Evolutionary conservation across 2,329 filamentous ascomycete genomes (phyloP).

Genomic region (Trichoderma harzianum): DNA sequence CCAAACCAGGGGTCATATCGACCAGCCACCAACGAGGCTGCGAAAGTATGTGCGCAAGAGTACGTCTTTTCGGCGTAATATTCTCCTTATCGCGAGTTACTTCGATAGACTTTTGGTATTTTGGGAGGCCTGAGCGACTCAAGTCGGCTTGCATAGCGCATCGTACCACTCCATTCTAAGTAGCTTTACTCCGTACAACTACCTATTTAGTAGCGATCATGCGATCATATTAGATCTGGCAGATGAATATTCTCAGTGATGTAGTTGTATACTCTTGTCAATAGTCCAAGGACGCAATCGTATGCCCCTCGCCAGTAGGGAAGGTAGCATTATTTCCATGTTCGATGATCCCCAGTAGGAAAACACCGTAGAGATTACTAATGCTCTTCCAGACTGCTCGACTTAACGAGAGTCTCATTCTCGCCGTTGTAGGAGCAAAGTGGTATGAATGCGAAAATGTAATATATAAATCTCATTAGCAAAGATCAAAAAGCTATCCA

Average conservation of each 20-base stretch:
- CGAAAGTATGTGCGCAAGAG: background rate
- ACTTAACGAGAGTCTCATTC: background rate
- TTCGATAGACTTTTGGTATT: background rate
- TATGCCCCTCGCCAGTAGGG: background rate
- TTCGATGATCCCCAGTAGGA: background rate
- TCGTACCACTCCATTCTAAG: background rate
- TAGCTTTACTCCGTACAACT: background rate
- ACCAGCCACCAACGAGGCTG: background rate
- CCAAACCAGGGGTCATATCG: background rate
- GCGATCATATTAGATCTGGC: background rate
- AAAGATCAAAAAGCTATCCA: background rate
- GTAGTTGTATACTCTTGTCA: background rate
- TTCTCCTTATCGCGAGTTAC: background rate
- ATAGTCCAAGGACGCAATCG: background rate
- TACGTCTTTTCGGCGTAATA: background rate
- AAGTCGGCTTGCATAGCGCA: background rate
- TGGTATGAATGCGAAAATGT: background rate
- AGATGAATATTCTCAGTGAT: background rate
- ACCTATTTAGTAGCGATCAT: background rate
- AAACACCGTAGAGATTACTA: background rate
- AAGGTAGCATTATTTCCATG: background rate
- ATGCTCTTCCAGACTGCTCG: background rate
- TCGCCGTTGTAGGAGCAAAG: background rate
- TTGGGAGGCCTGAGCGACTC: background rate
- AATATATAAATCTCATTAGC: background rate